Evolutionary conservation across 2,329 filamentous ascomycete genomes (phyloP).

Genomic region (Dactylellina drechsleri): DNA sequence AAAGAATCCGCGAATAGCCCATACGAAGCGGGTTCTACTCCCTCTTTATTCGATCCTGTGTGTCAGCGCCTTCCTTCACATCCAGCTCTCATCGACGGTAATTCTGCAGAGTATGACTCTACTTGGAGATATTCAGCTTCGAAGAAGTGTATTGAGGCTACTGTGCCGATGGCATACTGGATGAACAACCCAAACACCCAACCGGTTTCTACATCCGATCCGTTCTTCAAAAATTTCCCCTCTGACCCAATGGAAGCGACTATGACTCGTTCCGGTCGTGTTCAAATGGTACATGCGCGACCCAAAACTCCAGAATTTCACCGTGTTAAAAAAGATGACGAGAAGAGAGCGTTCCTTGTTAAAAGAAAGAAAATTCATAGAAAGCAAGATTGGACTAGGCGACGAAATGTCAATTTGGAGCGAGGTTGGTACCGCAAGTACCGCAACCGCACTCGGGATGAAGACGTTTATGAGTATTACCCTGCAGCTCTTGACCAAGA

Average conservation of each 20-base stretch:
- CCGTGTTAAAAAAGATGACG: constrained; percentile 10
- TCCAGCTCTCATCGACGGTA: not conserved
- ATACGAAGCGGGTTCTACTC: not conserved
- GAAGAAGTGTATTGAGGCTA: constrained; percentile 29
- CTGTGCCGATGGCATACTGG: constrained; percentile 28
- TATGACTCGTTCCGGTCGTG: not conserved
- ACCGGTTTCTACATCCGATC: constrained; percentile 30
- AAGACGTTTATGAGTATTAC: too few relatives aligned
- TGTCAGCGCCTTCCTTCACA: not conserved
- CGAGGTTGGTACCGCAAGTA: constrained; percentile 22
- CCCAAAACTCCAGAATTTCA: constrained; percentile 37
- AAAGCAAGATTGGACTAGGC: constrained; percentile 25
- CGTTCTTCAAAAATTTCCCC: constrained; percentile 29
- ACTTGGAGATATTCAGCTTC: constrained; percentile 14
- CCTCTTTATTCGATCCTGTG: not conserved
- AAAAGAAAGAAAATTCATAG: constrained; percentile 8
- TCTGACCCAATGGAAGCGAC: constrained; percentile 23
- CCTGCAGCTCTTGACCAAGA: too few relatives aligned
- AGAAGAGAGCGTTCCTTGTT: not conserved
- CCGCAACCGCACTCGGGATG: not conserved
- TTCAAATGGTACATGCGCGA: not conserved
- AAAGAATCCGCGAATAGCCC: not conserved
- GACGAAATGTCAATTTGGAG: constrained; percentile 3
- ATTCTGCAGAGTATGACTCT: constrained; percentile 2
- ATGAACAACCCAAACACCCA: constrained; percentile 49